Conservation (phyloP, 2,329 filamentous ascomycete genomes). For the Colletotrichum sp. region DNA sequence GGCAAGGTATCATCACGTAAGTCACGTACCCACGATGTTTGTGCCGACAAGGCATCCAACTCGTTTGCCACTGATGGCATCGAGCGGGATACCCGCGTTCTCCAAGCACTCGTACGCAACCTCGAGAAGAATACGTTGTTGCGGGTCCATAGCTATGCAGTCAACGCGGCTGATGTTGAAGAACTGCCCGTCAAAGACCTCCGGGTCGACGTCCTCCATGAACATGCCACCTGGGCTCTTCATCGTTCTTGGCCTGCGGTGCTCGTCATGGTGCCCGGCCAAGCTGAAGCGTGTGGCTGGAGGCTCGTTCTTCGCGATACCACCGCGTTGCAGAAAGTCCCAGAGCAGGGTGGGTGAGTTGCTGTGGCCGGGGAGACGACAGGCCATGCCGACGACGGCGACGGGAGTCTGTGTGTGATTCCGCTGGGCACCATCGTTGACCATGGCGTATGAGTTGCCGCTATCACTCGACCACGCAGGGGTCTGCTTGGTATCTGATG, state of each 20-base stretch:
- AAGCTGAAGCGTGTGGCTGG: conserved; percentile 36
- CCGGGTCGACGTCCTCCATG: conserved; percentile 12
- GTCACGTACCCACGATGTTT: conserved; percentile 27
- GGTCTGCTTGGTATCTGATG: not conserved
- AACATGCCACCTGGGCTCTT: conserved; percentile 41
- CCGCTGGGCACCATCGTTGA: not conserved
- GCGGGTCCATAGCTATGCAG: conserved; percentile 57
- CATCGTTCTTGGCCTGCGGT: conserved; percentile 38
- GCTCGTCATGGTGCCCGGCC: conserved; percentile 38
- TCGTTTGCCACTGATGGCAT: not conserved
- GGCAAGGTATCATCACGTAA: not conserved
- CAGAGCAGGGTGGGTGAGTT: conserved; percentile 38
- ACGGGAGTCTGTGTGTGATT: conserved; percentile 28
- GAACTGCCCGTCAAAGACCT: conserved; percentile 36
- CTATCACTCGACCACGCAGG: not conserved
- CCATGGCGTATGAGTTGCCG: not conserved
- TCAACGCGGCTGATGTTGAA: conserved; percentile 49
- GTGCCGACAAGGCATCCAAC: conserved; percentile 27
- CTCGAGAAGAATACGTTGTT: conserved; percentile 51
- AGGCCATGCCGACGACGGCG: conserved; percentile 47
- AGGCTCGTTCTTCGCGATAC: conserved; percentile 33
- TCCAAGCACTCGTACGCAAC: conserved; percentile 29
- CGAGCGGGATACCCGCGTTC: not conserved
- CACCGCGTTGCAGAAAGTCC: conserved; percentile 36
- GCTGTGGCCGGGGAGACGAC: conserved; percentile 44